These are phyloP conservation scores for Cladophialophora psammophila DNA, from an alignment of 2,329 filamentous ascomycete genomes.

Conservation along the genomic window DNA sequence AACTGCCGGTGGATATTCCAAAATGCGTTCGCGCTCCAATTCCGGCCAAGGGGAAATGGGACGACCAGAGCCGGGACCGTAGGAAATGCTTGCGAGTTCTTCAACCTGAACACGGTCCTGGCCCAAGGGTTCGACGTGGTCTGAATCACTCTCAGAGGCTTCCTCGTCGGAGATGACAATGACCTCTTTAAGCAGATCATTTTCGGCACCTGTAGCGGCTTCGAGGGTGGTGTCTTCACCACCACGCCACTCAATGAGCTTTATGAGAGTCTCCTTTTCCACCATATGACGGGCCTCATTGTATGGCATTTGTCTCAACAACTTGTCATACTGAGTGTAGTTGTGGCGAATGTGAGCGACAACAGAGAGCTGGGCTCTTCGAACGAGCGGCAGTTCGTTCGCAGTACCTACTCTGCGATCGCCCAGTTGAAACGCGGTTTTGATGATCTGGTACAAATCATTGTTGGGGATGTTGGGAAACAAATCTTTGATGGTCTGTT, in stretches of 20 bases:
- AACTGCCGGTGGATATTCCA: conserved; percentile 45
- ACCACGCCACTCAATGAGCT: conserved; percentile 68
- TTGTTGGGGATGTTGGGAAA: conserved; percentile 68
- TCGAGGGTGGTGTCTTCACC: conserved; percentile 62
- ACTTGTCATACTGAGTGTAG: conserved; percentile 68
- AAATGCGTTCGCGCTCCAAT: conserved; percentile 47
- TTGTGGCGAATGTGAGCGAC: conserved; percentile 68
- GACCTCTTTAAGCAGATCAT: conserved; percentile 69
- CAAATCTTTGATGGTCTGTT: conserved; percentile 66
- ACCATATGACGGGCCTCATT: conserved; percentile 62
- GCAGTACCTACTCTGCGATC: conserved; percentile 66
- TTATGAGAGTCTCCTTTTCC: conserved; percentile 62
- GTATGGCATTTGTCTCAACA: conserved; percentile 62
- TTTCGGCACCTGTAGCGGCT: conserved; percentile 60
- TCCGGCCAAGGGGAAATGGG: conserved; percentile 25
- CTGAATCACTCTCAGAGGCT: conserved; percentile 55
- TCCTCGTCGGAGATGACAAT: conserved; percentile 70
- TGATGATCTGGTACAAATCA: conserved; percentile 65
- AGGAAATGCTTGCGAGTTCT: conserved; percentile 50
- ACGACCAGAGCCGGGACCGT: conserved; percentile 32
- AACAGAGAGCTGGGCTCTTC: conserved; percentile 67
- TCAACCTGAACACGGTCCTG: conserved; percentile 52
- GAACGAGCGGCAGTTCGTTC: conserved; percentile 60
- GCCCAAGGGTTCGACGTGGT: conserved; percentile 39
- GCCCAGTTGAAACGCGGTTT: conserved; percentile 67